Evolutionary conservation across 2,329 filamentous ascomycete genomes (phyloP).

Genomic region (Diaporthe ampelina): DNA sequence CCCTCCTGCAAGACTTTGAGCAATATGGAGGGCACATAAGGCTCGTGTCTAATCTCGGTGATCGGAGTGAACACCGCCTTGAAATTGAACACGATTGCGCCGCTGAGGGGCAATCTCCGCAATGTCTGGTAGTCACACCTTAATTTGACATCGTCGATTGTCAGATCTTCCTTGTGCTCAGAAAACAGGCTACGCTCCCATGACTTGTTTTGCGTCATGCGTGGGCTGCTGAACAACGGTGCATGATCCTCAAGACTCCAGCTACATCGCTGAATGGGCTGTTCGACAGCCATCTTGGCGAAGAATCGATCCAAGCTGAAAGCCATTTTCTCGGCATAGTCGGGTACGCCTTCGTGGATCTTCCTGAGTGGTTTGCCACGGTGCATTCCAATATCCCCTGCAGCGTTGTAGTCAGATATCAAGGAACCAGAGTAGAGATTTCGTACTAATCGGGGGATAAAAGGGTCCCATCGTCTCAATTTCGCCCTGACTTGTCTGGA

Average conservation of each 20-base stretch:
- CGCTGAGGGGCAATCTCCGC: constrained; percentile 81
- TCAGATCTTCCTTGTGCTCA: constrained; percentile 60
- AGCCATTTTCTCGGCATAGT: constrained; percentile 90
- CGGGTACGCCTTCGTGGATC: constrained; percentile 82
- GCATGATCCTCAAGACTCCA: constrained; percentile 85
- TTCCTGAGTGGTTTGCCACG: constrained; percentile 77
- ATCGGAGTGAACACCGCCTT: constrained; percentile 87
- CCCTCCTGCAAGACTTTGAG: constrained; percentile 79
- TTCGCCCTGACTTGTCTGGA: background rate
- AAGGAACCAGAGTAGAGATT: background rate
- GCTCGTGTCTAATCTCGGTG: constrained; percentile 77
- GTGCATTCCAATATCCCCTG: constrained; percentile 77
- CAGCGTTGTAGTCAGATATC: background rate
- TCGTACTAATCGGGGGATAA: background rate
- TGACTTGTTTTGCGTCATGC: constrained; percentile 65
- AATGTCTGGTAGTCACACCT: constrained; percentile 93
- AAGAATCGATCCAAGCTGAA: constrained; percentile 93
- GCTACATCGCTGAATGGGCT: constrained; percentile 85
- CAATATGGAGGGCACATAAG: constrained; percentile 78
- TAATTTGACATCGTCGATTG: constrained; percentile 72
- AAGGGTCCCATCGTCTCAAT: background rate
- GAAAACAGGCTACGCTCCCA: constrained; percentile 72
- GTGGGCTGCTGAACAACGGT: constrained; percentile 81
- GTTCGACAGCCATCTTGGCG: constrained; percentile 79
- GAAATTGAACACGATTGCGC: constrained; percentile 87